phyloP scores from a whole-genome alignment of 148 eudicot genomes.

The Chenopodium suecicum region DNA sequence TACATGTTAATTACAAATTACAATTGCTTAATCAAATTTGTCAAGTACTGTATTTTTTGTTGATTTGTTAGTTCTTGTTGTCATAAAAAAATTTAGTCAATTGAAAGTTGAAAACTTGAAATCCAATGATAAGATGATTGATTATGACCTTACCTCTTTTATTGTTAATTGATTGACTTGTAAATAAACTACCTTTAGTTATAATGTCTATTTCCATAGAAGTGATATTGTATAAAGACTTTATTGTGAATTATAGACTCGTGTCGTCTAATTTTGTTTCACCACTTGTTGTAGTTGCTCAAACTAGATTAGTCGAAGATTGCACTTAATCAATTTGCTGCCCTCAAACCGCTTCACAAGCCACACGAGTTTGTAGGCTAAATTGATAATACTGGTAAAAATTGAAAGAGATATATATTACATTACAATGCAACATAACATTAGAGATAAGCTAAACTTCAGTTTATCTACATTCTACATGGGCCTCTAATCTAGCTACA shows the following conservation, averaged over 20 bases:
- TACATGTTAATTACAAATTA: background rate
- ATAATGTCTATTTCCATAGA: background rate
- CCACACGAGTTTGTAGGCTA: background rate
- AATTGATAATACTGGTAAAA: background rate
- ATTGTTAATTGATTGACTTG: no score
- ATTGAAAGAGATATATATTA: no score
- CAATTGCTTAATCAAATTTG: no score
- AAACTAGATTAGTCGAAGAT: no score
- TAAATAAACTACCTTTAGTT: background rate
- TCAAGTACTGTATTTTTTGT: background rate
- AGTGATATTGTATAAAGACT: background rate
- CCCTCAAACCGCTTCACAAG: background rate
- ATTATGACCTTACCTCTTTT: background rate
- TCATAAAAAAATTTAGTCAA: background rate
- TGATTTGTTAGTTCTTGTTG: background rate
- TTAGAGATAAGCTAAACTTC: background rate
- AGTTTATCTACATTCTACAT: background rate
- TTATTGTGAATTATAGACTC: background rate
- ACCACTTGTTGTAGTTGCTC: background rate
- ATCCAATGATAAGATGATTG: background rate
- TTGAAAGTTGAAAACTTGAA: background rate
- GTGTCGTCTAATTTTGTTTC: background rate
- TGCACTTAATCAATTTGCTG: background rate
- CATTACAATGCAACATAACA: background rate
- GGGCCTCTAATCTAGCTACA: slow-evolving; percentile 10